Percentiles rank a stretch among this genome's conserved stretches.
These are phyloP conservation scores for Digitaria exilis DNA, from an alignment of 202 grass and related monocot species.

Conservation along the genomic window DNA sequence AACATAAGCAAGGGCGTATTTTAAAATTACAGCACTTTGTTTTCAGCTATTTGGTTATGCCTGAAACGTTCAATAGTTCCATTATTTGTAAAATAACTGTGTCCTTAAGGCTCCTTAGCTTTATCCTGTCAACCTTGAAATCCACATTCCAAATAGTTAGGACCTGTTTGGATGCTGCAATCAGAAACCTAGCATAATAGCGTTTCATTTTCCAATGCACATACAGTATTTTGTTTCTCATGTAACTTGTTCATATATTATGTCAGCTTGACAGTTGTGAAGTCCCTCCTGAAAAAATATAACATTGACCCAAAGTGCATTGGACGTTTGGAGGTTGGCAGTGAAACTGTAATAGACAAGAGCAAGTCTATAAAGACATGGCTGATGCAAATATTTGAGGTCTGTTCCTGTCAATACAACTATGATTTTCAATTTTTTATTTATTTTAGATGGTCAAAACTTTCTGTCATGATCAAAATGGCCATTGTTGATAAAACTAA, in stretches of 20 bases:
- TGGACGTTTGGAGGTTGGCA: slow-evolving; percentile 93
- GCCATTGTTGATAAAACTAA: background rate
- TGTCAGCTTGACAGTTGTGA: slow-evolving; percentile 88
- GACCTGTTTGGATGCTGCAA: background rate
- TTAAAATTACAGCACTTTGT: background rate
- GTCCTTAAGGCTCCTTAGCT: background rate
- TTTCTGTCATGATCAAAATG: background rate
- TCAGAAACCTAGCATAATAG: background rate
- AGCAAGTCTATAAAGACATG: slow-evolving; percentile 99
- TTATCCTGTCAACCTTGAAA: background rate
- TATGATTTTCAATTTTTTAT: background rate
- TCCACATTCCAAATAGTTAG: background rate
- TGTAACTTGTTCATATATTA: slow-evolving; percentile 38
- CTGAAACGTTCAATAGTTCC: background rate
- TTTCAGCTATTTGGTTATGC: background rate
- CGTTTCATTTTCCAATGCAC: background rate
- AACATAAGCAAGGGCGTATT: background rate
- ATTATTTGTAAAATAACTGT: background rate
- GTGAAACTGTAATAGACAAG: slow-evolving; percentile 98
- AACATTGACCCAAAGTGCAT: slow-evolving; percentile 79
- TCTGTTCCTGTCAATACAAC: slow-evolving; percentile 30
- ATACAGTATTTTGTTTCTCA: background rate
- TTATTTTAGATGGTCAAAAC: background rate
- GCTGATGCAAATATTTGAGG: slow-evolving; percentile 99
- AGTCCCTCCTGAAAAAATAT: slow-evolving; percentile 80